phyloP scores from a whole-genome alignment of 768 basidiomycete species.

The Leccinum boreale region DNA sequence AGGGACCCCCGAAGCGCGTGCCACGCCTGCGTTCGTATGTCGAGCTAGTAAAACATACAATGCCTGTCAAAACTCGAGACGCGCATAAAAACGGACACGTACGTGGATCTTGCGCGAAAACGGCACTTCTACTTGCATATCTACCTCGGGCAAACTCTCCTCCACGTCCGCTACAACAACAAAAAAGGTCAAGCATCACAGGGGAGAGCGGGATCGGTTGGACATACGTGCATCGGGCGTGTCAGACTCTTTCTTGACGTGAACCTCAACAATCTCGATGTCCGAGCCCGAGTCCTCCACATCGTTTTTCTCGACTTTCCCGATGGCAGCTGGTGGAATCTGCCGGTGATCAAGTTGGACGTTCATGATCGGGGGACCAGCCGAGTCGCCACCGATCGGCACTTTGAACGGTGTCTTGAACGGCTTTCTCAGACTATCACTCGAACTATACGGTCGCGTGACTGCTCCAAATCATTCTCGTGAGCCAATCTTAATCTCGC shows the following conservation, averaged over 20 bases:
- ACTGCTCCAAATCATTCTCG: conserved; percentile 27
- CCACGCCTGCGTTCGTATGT: conserved; percentile 36
- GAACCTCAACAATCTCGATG: conserved; percentile 12
- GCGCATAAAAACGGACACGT: not conserved
- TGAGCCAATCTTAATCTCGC: not conserved
- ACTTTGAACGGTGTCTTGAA: conserved; percentile 47
- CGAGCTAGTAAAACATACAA: conserved; percentile 22
- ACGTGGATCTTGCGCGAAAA: conserved; percentile 46
- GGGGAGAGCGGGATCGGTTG: not conserved
- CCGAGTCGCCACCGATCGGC: conserved; percentile 38
- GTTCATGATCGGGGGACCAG: conserved; percentile 16
- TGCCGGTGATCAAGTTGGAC: not conserved
- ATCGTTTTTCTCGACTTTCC: not conserved
- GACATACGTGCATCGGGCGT: not conserved
- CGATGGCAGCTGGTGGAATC: not conserved
- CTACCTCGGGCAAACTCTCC: conserved; percentile 25
- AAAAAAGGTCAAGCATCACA: not conserved
- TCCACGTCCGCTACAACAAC: conserved; percentile 6
- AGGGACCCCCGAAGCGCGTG: conserved; percentile 40
- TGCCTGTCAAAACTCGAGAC: not conserved
- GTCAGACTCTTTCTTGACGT: not conserved
- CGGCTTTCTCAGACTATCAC: conserved; percentile 43
- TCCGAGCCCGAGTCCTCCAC: not conserved
- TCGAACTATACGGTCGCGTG: conserved; percentile 47
- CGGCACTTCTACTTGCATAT: conserved; percentile 36